phyloP scores from a whole-genome alignment of 371 early-diverging fungal species.

The Cokeromyces recurvatus region DNA sequence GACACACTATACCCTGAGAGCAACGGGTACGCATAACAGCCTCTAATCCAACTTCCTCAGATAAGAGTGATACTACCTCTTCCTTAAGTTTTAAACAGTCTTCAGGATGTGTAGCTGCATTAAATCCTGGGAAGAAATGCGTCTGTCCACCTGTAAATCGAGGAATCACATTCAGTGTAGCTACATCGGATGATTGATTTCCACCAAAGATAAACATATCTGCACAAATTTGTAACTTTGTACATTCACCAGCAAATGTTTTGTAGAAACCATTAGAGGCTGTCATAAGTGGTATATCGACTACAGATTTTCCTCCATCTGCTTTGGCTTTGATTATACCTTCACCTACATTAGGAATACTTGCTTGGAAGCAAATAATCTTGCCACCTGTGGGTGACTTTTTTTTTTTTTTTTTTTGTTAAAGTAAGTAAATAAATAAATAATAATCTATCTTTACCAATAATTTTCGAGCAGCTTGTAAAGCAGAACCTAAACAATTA shows the following conservation, averaged over 20 bases:
- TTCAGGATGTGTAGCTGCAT: conserved; percentile 51
- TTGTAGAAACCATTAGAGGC: conserved; percentile 76
- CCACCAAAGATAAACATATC: conserved; percentile 79
- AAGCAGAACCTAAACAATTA: conserved; percentile 70
- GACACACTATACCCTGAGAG: conserved; percentile 72
- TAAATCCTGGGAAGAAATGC: conserved; percentile 82
- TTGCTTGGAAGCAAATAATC: conserved; percentile 66
- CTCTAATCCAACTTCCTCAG: conserved; percentile 72
- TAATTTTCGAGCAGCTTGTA: conserved; percentile 72
- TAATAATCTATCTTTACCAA: conserved; percentile 39
- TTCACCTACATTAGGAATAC: conserved; percentile 63
- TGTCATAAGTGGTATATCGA: conserved; percentile 48
- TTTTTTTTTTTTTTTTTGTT: not conserved
- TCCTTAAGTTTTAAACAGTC: conserved; percentile 63
- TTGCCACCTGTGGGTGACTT: conserved; percentile 79
- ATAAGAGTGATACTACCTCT: conserved; percentile 68
- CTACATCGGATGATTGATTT: conserved; percentile 66
- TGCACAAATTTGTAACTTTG: conserved; percentile 73
- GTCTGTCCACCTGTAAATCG: conserved; percentile 87
- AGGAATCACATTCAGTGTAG: conserved; percentile 72
- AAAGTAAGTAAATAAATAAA: not conserved
- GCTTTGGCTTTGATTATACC: conserved; percentile 63
- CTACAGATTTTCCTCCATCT: conserved; percentile 52
- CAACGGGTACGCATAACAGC: conserved; percentile 88
- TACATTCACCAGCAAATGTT: conserved; percentile 73